Evolutionary conservation across 2,329 filamentous ascomycete genomes (phyloP).

Genomic region (Sporothrix variecibatus): DNA sequence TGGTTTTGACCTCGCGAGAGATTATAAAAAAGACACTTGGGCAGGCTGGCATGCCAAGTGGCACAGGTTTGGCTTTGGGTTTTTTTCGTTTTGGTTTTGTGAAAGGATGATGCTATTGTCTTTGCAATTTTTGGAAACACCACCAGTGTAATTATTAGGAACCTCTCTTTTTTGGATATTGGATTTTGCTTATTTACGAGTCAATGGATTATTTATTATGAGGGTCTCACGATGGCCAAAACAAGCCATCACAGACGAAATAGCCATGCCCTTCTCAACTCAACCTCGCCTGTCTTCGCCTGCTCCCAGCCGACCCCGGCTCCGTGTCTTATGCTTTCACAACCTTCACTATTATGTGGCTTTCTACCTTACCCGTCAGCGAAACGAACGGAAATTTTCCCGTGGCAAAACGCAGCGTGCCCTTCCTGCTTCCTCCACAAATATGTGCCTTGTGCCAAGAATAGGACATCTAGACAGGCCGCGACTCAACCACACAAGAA

Average conservation of each 20-base stretch:
- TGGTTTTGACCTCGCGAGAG: not conserved
- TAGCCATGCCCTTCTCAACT: conserved; percentile 25
- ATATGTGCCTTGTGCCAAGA: not conserved
- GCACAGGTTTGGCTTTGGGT: conserved; percentile 14
- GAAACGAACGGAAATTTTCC: not conserved
- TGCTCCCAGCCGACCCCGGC: not conserved
- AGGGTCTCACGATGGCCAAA: not conserved
- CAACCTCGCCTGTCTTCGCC: not conserved
- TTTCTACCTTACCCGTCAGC: not conserved
- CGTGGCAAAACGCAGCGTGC: conserved; percentile 10
- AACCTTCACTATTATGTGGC: not conserved
- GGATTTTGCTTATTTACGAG: not conserved
- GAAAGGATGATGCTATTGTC: not conserved
- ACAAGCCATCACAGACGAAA: not conserved
- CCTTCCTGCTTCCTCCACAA: not conserved
- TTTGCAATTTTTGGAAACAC: not conserved
- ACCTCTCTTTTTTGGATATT: conserved; percentile 3
- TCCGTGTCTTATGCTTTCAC: not conserved
- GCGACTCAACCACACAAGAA: not conserved
- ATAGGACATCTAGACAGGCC: not conserved
- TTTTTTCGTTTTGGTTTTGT: not conserved
- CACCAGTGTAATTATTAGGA: conserved; percentile 10
- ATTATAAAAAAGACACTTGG: not conserved
- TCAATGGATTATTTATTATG: conserved; percentile 3
- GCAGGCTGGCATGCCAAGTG: conserved; percentile 16